Evolutionary conservation across 169 alveolate species (phyloP), one percentile per base, ranked within the genome.

Genomic region (Cryptosporidium ubiquitum): DNA sequence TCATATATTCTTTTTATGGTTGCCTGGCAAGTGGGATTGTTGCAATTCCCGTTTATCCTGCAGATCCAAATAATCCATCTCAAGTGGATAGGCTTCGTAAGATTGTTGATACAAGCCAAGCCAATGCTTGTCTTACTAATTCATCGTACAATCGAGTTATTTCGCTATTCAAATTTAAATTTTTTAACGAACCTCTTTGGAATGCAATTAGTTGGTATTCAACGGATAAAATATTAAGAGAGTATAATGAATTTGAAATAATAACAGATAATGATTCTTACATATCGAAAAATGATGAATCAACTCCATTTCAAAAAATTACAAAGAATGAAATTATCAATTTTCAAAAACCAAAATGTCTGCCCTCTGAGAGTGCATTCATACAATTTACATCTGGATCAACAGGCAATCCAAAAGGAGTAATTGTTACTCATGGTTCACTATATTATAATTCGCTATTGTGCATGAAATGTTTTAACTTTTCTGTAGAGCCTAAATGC

Each of bases 301-400:
- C 47, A 12, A 42, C 1, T 42, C 3, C 35, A 23, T 44, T 29
- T 44, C 5, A 42, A 29, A 20, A 18, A 9, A 39, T 23, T 29
- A 1, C 20, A 29, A n/a, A 42, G 37, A 55, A 71, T 29, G 58
- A 75, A 60, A 29, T 55, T 29, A 79, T 79, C 40, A 2, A 29
- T 20, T 79, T 44, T 61, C 40, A 40, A 40, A 61, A 79, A 37
- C 89, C 89, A 40, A 57, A 79, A 60, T 79, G 89, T 26, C 37
- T 37, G 37, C 89, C 89, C 7, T 37, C 35, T 40, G 61, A 26
- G 16, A 39, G 44, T 29, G 89, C 89, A 79, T 84, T 84, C 86
- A 52, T 86, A 39, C 93, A 93, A 93, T 93, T 93, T 79, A 93
- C 95, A 18, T 93, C 95, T 33, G 95, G 95, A 37, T 84, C 92